Conservation (phyloP, 768 basidiomycete genomes). For the Boletus rex-veris region DNA sequence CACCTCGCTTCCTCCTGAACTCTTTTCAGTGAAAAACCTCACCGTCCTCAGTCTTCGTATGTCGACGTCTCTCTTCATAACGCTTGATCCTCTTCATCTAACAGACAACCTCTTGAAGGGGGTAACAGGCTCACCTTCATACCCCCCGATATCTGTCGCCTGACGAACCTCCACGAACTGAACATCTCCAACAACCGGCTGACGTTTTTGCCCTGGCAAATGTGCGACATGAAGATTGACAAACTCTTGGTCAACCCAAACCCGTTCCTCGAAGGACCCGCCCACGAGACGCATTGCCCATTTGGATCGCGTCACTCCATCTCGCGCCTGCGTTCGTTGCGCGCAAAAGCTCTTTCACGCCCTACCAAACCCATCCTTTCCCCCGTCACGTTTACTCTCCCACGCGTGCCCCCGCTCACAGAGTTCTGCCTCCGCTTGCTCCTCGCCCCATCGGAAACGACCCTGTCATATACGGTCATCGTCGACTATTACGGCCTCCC, state of each 20-base stretch:
- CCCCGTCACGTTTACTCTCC: conserved; percentile 17
- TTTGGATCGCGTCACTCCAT: conserved; percentile 13
- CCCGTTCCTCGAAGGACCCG: conserved; percentile 45
- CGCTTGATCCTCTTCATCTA: neutral
- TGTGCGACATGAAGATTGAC: conserved; percentile 52
- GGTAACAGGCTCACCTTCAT: conserved; percentile 52
- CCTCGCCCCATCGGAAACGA: conserved; percentile 24
- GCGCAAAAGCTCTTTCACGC: neutral
- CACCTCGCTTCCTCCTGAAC: conserved; percentile 47
- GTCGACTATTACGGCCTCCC: conserved; percentile 29
- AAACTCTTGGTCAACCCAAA: conserved; percentile 54
- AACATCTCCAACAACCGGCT: conserved; percentile 61
- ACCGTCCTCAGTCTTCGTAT: conserved; percentile 63
- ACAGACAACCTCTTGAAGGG: conserved; percentile 36
- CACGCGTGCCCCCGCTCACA: conserved; percentile 28
- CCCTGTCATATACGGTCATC: conserved; percentile 13
- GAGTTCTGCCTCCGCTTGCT: conserved; percentile 40
- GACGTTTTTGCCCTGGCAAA: conserved; percentile 60
- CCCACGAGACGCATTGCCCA: neutral
- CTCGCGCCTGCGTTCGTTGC: conserved; percentile 7
- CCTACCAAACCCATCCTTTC: conserved; percentile 16
- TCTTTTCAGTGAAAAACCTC: conserved; percentile 55
- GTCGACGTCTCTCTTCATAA: conserved; percentile 23
- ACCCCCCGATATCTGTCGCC: conserved; percentile 58
- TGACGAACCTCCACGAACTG: conserved; percentile 54